Evolutionary conservation across 192 early-diverging fungal species (phyloP).

Genomic region (Rhizophagus sp.): DNA sequence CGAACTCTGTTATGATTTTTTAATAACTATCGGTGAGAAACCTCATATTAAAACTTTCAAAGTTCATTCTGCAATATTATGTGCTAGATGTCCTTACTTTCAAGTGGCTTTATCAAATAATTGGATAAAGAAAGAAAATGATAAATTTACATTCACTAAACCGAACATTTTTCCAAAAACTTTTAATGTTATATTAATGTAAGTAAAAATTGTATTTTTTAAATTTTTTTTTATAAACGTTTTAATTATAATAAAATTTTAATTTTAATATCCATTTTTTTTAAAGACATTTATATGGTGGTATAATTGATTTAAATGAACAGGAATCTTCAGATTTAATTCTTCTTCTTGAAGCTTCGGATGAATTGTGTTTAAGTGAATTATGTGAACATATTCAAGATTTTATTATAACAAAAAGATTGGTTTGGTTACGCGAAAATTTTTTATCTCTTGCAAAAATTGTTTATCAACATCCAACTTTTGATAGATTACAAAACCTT

Average conservation of each 20-base stretch:
- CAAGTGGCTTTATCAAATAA: background rate
- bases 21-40: background rate
- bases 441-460: background rate
- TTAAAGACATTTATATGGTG: slow-evolving; percentile 11
- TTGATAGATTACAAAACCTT: background rate
- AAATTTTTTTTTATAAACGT: background rate
- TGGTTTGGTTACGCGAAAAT: background rate
- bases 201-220: background rate
- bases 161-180: slow-evolving; percentile 7
- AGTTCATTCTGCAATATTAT: slow-evolving; percentile 7
- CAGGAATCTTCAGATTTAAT: background rate
- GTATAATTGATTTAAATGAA: background rate
- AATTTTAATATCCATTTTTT: background rate
- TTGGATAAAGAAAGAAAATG: slow-evolving; percentile 21
- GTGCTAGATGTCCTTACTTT: slow-evolving; percentile 17
- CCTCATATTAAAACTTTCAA: background rate
- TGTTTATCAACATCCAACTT: background rate
- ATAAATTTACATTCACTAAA: background rate
- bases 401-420: slow-evolving; percentile 9
- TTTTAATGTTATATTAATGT: slow-evolving; percentile 18
- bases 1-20: background rate
- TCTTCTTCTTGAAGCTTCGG: background rate
- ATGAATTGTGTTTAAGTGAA: slow-evolving; percentile 13
- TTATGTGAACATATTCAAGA: background rate
- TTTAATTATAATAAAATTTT: background rate